Evolutionary conservation across 1,139 yeast species (phyloP).

Genomic region (Pneumocystis oryctolagi): DNA sequence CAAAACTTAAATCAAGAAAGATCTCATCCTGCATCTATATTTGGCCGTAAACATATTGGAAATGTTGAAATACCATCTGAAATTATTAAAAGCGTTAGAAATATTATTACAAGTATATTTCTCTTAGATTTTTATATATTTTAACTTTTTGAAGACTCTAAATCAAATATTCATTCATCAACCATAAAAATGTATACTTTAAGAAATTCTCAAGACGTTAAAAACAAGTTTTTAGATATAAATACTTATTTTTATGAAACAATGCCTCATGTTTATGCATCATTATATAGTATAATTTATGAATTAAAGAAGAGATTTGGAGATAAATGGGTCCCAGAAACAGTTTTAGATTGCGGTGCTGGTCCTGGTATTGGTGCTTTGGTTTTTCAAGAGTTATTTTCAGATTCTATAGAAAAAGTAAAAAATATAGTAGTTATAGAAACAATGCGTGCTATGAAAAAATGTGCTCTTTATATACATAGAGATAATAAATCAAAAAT

Average conservation of each 20-base stretch:
- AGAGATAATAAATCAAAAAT: neutral
- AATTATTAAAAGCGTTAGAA: neutral
- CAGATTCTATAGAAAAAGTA: conserved; percentile 4
- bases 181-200: neutral
- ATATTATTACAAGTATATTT: neutral
- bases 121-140: neutral
- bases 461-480: neutral
- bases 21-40: neutral
- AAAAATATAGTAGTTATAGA: neutral
- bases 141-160: neutral
- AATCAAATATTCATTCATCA: neutral
- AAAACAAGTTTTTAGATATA: conserved; percentile 5
- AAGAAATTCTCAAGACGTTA: neutral
- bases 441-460: neutral
- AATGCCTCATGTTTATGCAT: conserved; percentile 74
- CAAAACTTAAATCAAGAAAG: neutral
- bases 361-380: conserved; percentile 92
- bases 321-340: conserved; percentile 43
- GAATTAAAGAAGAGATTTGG: conserved; percentile 49
- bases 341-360: conserved; percentile 64
- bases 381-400: conserved; percentile 51
- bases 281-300: conserved; percentile 46
- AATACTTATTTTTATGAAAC: conserved; percentile 73
- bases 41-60: neutral
- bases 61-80: neutral